These are phyloP conservation scores for Solanum clarkiae DNA, from an alignment of 257 asterid species.

Conservation along the genomic window DNA sequence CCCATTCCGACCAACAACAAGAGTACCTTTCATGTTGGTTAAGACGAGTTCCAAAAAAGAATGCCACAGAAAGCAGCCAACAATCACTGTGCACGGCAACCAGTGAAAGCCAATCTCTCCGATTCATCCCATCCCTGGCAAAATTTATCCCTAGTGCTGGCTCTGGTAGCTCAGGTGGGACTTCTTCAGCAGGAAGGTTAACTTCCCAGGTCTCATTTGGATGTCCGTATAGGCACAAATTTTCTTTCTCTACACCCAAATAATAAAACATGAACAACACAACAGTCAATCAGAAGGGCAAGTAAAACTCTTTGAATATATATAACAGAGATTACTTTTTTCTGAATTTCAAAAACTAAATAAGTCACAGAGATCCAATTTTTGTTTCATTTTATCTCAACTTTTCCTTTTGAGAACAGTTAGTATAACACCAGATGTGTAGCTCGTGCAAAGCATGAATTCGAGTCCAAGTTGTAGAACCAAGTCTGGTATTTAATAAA, in stretches of 20 bases:
- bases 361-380: not conserved
- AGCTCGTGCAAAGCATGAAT: not conserved
- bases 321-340: not conserved
- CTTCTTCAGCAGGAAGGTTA: constrained; percentile 89
- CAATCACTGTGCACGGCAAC: constrained; percentile 92
- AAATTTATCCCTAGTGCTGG: constrained; percentile 93
- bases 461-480: not conserved
- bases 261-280: not conserved
- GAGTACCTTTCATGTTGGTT: constrained; percentile 73
- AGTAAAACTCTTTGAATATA: too few species aligned
- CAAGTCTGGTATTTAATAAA: not conserved
- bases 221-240: constrained; percentile 85
- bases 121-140: constrained; percentile 91
- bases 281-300: not conserved
- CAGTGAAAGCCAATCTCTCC: constrained; percentile 83
- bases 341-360: not conserved
- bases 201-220: constrained; percentile 88
- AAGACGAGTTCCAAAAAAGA: constrained; percentile 77
- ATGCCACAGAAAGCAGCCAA: constrained; percentile 92
- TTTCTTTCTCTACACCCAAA: constrained; percentile 61
- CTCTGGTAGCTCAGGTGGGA: constrained; percentile 96
- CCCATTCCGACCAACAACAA: not conserved
- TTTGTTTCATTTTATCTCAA: not conserved
- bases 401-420: not conserved
- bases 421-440: not conserved